Evolutionary conservation across 2,329 filamentous ascomycete genomes (phyloP).

Genomic region (Westerdykella ornata): DNA sequence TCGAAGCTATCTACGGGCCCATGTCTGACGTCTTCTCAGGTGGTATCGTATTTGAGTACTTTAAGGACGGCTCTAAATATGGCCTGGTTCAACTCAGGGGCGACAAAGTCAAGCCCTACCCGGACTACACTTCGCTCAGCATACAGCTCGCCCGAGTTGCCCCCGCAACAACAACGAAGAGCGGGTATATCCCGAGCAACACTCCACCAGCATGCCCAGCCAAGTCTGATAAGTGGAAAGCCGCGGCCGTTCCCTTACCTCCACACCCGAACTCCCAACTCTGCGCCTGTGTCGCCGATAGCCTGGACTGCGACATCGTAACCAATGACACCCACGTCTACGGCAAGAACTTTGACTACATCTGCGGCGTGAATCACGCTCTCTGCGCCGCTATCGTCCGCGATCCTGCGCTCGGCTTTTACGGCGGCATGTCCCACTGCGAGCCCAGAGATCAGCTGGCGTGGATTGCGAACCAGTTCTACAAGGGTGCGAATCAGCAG

Average conservation of each 20-base stretch:
- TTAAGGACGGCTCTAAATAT: constrained; percentile 83
- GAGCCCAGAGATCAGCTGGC: constrained; percentile 62
- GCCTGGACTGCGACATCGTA: constrained; percentile 63
- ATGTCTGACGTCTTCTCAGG: constrained; percentile 90
- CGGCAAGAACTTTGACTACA: constrained; percentile 62
- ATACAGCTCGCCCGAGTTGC: constrained; percentile 59
- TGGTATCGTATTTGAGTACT: constrained; percentile 98
- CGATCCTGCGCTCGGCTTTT: constrained; percentile 62
- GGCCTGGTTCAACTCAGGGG: constrained; percentile 62
- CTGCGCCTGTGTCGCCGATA: constrained; percentile 77
- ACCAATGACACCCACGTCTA: constrained; percentile 54
- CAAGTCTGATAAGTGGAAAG: constrained; percentile 59
- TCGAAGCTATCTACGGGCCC: constrained; percentile 69
- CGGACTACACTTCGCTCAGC: constrained; percentile 68
- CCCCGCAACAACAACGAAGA: constrained; percentile 58
- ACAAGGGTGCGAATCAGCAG: constrained; percentile 45
- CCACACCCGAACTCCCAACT: constrained; percentile 71
- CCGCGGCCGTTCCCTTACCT: constrained; percentile 62
- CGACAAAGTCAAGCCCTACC: constrained; percentile 54
- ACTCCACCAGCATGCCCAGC: constrained; percentile 65
- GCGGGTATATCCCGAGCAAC: constrained; percentile 65
- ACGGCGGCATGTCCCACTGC: constrained; percentile 73
- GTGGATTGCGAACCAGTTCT: constrained; percentile 67
- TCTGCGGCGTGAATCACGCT: constrained; percentile 54
- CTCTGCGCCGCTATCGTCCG: constrained; percentile 61